Evolutionary conservation across 257 asterid species (phyloP), one percentile per base, ranked within the genome.

Genomic region (Petrea volubilis): DNA sequence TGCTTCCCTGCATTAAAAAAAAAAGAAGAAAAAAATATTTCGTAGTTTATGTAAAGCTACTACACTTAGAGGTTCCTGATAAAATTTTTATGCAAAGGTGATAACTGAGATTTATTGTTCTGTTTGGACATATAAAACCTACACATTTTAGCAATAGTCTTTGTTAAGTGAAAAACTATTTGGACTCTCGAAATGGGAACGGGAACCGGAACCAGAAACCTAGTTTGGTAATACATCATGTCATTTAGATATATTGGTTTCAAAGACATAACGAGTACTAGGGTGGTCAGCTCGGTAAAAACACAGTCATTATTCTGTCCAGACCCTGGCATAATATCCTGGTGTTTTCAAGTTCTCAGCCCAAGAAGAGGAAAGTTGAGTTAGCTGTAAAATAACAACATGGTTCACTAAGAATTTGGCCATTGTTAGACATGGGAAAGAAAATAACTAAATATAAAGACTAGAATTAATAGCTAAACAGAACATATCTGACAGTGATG

Each of bases 1-100:
- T 70, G 70, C 58, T 43, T 34, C 67, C 73, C 83, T 44, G 73
- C 61, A 23, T 25, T n/a, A n/a, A n/a, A n/a, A n/a, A n/a, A n/a
- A 72, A 64, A 53, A 29, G n/a, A 77, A 6, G n/a, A 72, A 64
- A 53, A 29, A 23, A 77, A 6, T 27, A 29, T 56, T 38, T 65
- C 66, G 43, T 20, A 52, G 34, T 33, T 44, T 14, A 57, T 63
- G 17, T 57, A 13, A 33, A 31, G n/a, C 21, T 43, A 51, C 23
- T 36, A 65, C 24, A 55, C 47, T 9, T 21, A 9, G 41, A 68
- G 55, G 72, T 36, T 46, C 59, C 46, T 10, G 15, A 34, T 33
- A 60, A 17, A 56, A 12, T 24, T 24, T 56, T 31, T 28, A 40
- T 23, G 41, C 25, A 44, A 29, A 41, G 20, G 20, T 38, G 40